These are phyloP conservation scores for Rosa multiflora DNA, from an alignment of 306 rosid species.

Conservation along the genomic window DNA sequence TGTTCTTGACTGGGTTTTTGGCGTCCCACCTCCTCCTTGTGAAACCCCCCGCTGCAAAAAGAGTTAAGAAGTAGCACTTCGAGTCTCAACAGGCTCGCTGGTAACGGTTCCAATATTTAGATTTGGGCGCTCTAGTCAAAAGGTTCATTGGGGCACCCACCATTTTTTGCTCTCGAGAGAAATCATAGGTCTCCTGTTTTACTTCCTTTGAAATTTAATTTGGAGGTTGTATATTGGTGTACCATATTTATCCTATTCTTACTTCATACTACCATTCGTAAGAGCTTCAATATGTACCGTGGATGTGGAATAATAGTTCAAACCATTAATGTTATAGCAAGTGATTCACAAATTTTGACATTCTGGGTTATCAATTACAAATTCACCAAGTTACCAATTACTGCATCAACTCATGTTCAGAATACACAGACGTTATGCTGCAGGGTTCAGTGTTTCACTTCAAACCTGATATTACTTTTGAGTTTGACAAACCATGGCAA, in stretches of 20 bases:
- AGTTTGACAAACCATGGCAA: background rate
- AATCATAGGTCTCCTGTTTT: background rate
- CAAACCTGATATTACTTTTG: background rate
- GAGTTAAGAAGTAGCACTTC: constrained; percentile 1
- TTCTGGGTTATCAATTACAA: background rate
- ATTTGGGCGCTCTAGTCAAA: no score
- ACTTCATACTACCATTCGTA: background rate
- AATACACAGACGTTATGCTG: background rate
- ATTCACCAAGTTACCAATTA: background rate
- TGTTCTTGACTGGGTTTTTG: constrained; percentile 98
- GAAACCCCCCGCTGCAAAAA: constrained; percentile 76
- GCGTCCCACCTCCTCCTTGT: constrained; percentile 81
- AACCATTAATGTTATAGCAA: background rate
- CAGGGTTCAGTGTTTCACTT: background rate
- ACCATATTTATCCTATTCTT: background rate
- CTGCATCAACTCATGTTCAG: background rate
- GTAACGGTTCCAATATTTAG: no score
- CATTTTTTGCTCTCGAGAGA: background rate
- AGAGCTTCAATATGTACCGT: background rate
- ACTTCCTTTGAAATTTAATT: background rate
- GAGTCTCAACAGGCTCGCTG: no score
- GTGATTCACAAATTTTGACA: background rate
- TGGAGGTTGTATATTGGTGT: background rate
- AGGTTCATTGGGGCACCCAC: background rate
- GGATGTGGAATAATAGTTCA: background rate